Percentiles rank a stretch among this genome's conserved stretches.
Evolutionary conservation across 257 asterid genomes (phyloP).

Genomic region (Solanum arcanum): DNA sequence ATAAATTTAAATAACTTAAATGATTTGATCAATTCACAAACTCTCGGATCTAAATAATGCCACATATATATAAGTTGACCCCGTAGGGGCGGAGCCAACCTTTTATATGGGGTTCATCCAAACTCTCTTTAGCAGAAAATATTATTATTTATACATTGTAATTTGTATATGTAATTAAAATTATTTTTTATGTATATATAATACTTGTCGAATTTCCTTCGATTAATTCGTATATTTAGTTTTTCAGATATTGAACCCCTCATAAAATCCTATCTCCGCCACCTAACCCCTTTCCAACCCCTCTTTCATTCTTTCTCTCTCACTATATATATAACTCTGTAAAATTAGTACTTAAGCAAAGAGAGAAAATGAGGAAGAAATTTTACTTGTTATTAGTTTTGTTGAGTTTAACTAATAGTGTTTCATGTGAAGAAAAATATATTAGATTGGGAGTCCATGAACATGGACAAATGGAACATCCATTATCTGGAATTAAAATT

Average conservation of each 20-base stretch:
- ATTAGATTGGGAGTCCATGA: neutral
- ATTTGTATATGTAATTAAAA: too few species aligned
- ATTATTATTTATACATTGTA: too few species aligned
- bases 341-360: neutral
- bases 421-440: neutral
- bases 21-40: too few species aligned
- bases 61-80: too few species aligned
- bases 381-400: neutral
- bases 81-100: too few species aligned
- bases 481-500: conserved; percentile 28
- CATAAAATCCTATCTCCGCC: too few species aligned
- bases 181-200: too few species aligned
- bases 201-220: fast-evolving
- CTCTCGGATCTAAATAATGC: too few species aligned
- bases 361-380: neutral
- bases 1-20: too few species aligned
- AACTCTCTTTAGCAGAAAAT: fast-evolving
- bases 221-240: too few species aligned
- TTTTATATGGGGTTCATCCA: fast-evolving
- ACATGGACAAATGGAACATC: conserved; percentile 7
- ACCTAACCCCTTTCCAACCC: neutral
- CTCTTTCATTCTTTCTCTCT: neutral
- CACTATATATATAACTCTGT: too few species aligned
- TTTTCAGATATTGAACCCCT: too few species aligned
- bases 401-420: neutral